Conservation (phyloP, 805 yeast species). For the Ogataea philodendri region DNA sequence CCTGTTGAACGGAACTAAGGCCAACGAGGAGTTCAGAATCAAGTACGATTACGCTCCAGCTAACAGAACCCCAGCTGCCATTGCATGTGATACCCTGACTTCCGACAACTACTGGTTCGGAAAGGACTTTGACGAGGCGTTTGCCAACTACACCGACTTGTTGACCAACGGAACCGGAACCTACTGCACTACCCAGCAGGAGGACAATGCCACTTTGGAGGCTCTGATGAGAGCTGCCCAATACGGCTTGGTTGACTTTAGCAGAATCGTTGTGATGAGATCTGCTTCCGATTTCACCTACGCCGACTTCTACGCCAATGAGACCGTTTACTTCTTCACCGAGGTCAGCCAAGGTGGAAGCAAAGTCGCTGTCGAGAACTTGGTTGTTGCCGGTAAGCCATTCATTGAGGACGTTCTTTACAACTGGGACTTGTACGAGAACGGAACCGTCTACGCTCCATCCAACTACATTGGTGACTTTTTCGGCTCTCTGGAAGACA, state of each 20-base stretch:
- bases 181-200: slow-evolving; percentile 64
- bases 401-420: slow-evolving; percentile 50
- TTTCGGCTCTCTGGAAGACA: slow-evolving; percentile 51
- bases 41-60: slow-evolving; percentile 53
- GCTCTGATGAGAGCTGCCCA: slow-evolving; percentile 53
- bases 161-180: slow-evolving; percentile 58
- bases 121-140: slow-evolving; percentile 47
- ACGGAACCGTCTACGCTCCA: slow-evolving; percentile 35
- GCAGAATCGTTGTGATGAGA: slow-evolving; percentile 59
- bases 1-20: slow-evolving; percentile 45
- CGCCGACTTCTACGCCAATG: slow-evolving; percentile 30
- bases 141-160: slow-evolving; percentile 44
- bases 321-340: slow-evolving; percentile 50
- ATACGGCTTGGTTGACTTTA: slow-evolving; percentile 54
- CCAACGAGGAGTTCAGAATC: slow-evolving; percentile 45
- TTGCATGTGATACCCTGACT: slow-evolving; percentile 58
- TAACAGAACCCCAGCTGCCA: slow-evolving; percentile 42
- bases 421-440: slow-evolving; percentile 44
- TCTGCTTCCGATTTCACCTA: slow-evolving; percentile 62
- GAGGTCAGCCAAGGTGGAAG: slow-evolving; percentile 52
- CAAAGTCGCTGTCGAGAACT: slow-evolving; percentile 46
- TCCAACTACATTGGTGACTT: slow-evolving; percentile 61
- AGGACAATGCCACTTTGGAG: slow-evolving; percentile 65
- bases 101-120: slow-evolving; percentile 63
- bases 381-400: slow-evolving; percentile 53